A percentile compares a stretch with the other conserved stretches of the same genome.
Evolutionary conservation across 2,329 filamentous ascomycete genomes (phyloP).

Genomic region (Daldinia sp.): DNA sequence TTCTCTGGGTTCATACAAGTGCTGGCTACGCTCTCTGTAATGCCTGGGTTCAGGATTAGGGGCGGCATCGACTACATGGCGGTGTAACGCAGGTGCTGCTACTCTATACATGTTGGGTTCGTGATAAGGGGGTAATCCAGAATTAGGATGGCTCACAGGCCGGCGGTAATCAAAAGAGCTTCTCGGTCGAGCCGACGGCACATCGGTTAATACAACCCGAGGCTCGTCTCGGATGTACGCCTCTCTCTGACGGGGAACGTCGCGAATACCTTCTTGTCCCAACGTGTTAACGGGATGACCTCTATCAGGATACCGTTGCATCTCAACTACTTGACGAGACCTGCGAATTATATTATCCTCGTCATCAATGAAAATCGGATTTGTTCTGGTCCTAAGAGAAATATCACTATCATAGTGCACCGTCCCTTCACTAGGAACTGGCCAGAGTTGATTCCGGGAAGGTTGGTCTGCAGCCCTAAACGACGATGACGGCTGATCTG

Average conservation of each 20-base stretch:
- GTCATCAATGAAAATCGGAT: slow-evolving; percentile 45
- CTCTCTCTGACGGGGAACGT: slow-evolving; percentile 33
- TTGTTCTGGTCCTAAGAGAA: slow-evolving; percentile 43
- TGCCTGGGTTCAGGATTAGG: slow-evolving; percentile 20
- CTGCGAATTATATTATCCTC: slow-evolving; percentile 28
- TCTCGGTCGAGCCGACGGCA: slow-evolving; percentile 30
- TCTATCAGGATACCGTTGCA: slow-evolving; percentile 40
- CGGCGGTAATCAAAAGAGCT: slow-evolving; percentile 33
- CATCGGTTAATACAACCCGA: slow-evolving; percentile 45
- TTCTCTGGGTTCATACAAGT: slow-evolving; percentile 27
- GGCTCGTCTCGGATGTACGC: slow-evolving; percentile 34
- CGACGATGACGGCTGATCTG: slow-evolving; percentile 29
- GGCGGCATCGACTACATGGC: slow-evolving; percentile 12
- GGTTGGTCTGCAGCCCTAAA: slow-evolving; percentile 17
- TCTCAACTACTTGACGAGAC: slow-evolving; percentile 45
- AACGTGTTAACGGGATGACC: slow-evolving; percentile 36
- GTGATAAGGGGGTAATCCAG: slow-evolving; percentile 31
- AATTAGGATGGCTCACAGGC: slow-evolving; percentile 17
- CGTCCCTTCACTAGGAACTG: slow-evolving; percentile 36
- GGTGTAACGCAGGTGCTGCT: slow-evolving; percentile 27
- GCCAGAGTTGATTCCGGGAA: slow-evolving; percentile 34
- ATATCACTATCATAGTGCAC: slow-evolving; percentile 36
- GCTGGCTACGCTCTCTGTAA: slow-evolving; percentile 35
- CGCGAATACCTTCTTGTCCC: slow-evolving; percentile 32
- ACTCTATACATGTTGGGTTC: slow-evolving; percentile 19